Evolutionary conservation across 441 rosid genomes (phyloP), one percentile per base, ranked within the genome.

Genomic region (Gossypium trilobum): DNA sequence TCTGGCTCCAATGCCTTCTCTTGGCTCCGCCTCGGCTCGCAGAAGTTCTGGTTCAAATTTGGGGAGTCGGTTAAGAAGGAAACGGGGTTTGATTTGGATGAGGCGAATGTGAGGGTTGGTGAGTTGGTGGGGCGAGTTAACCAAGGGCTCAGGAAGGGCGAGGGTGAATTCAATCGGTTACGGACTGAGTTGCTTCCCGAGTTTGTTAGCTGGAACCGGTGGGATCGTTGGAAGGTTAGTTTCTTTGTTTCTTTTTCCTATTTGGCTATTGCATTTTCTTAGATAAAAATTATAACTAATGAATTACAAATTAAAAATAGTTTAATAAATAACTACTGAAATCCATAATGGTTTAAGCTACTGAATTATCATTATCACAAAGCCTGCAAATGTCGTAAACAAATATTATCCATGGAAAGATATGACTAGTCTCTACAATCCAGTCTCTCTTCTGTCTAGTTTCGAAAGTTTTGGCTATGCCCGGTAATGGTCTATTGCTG

Each of bases 181-280:
- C 81, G 81, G 77, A 79, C 81, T 70, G 90, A 85, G 78, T 70
- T 70, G 66, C 55, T 87, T 36, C 93, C 95, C 5, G 70, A 74
- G 48, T 85, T 89, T 82, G 68, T 88, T 73, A 79, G 81, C 17
- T 93, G 98, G 98, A 93, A 91, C 72, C 81, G 82, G 27, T 90
- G 88, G 93, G 87, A 89, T 44, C 84, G 79, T 52, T 93, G 98
- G 98, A 89, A 91, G 96, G 97, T 91, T 81, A 68, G 65, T n/a
- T 59, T 29, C 1, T 65, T 57, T 51, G 0, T 50, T 11, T 36
- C 6, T 3, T 57, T 42, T 60, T 74, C 1, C 54, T 3, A 25
- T 27, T 57, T 8, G 14, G 60, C 14, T 27, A 25, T 68, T 52
- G 27, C 20, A 31, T 54, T 54, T 19, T 54, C 20, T 27, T 58